Evolutionary conservation across 1,139 yeast species (phyloP).

Genomic region (Yamadazyma atlantica): DNA sequence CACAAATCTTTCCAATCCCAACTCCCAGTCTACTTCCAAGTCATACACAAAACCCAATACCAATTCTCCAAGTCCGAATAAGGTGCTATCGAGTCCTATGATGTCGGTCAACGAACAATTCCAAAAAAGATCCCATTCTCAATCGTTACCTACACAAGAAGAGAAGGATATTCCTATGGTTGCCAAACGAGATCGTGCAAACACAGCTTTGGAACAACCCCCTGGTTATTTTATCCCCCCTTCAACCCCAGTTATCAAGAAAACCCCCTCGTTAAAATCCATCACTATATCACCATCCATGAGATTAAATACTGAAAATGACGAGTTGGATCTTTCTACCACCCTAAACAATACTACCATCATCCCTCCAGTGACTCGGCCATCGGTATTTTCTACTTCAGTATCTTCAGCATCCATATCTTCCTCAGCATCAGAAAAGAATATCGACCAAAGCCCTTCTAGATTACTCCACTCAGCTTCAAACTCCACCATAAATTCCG

Average conservation of each 20-base stretch:
- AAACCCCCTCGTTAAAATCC: conserved; percentile 38
- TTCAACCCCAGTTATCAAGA: conserved; percentile 21
- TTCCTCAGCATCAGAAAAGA: conserved; percentile 4
- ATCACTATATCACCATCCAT: conserved; percentile 41
- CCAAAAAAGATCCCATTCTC: conserved; percentile 32
- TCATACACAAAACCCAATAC: neutral
- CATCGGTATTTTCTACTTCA: neutral
- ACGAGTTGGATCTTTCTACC: conserved; percentile 12
- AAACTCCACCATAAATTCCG: conserved; percentile 1
- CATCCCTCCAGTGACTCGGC: no score
- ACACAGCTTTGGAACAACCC: conserved; percentile 13
- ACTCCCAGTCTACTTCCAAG: neutral
- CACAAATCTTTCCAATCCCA: neutral
- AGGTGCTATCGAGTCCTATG: conserved; percentile 36
- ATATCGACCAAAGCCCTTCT: neutral
- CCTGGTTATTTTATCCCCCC: conserved; percentile 8
- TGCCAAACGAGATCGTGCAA: conserved; percentile 15
- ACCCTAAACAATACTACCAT: conserved; percentile 2
- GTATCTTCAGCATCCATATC: neutral
- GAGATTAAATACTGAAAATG: conserved; percentile 16
- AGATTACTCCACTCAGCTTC: conserved; percentile 1
- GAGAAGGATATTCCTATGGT: conserved; percentile 13
- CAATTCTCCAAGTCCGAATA: conserved; percentile 19
- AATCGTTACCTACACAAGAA: conserved; percentile 29
- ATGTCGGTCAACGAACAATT: conserved; percentile 25